Evolutionary conservation across 345 rosid genomes (phyloP).

Genomic region (Fremontodendron californicum): DNA sequence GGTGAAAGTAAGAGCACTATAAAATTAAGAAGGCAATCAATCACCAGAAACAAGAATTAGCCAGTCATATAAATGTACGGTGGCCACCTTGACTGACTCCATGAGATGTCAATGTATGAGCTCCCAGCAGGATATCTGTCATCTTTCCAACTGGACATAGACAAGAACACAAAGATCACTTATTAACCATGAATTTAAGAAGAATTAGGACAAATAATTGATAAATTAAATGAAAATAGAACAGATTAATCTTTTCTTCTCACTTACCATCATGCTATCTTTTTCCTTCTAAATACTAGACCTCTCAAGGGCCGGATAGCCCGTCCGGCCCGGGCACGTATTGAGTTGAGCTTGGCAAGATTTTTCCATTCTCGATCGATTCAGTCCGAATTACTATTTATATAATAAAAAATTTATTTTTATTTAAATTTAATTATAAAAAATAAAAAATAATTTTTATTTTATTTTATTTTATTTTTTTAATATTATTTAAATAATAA

Average conservation of each 20-base stretch:
- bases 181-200: background rate
- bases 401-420: too few species aligned
- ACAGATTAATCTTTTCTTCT: background rate
- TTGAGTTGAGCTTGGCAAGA: too few species aligned
- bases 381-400: too few species aligned
- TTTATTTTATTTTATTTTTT: too few species aligned
- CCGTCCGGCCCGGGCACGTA: too few species aligned
- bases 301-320: too few species aligned
- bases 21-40: constrained; percentile 36
- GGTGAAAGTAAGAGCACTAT: constrained; percentile 72
- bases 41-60: constrained; percentile 39
- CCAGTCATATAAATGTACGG: constrained; percentile 49
- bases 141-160: constrained; percentile 23
- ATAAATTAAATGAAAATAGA: background rate
- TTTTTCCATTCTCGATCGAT: too few species aligned
- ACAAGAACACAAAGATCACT: background rate
- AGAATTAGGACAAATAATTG: background rate
- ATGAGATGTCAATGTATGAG: constrained; percentile 46
- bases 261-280: background rate
- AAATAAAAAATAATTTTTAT: too few species aligned
- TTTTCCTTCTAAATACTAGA: background rate
- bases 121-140: constrained; percentile 37
- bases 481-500: too few species aligned
- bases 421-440: too few species aligned
- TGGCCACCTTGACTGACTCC: constrained; percentile 49